These are phyloP conservation scores for Neoascochyta sp. DNA, from an alignment of 2,329 filamentous ascomycete species.

Conservation along the genomic window DNA sequence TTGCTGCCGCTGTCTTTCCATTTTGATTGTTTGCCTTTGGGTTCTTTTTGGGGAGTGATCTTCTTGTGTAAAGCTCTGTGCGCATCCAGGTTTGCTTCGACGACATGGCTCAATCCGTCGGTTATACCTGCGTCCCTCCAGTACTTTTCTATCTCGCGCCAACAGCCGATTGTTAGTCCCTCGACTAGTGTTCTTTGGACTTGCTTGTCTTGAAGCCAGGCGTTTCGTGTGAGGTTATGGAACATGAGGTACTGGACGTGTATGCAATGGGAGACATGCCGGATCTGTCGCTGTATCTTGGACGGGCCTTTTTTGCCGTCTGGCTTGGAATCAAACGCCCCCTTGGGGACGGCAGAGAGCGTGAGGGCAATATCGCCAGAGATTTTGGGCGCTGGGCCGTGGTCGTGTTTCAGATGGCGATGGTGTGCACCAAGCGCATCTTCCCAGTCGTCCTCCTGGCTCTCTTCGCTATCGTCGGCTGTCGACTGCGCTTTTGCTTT, in stretches of 20 bases:
- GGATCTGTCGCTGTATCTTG: slow-evolving; percentile 76
- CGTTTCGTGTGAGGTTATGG: slow-evolving; percentile 70
- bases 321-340: slow-evolving; percentile 34
- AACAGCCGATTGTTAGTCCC: slow-evolving; percentile 28
- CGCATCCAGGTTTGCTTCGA: slow-evolving; percentile 58
- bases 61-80: slow-evolving; percentile 62
- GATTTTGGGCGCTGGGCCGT: slow-evolving; percentile 46
- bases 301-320: slow-evolving; percentile 78
- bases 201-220: slow-evolving; percentile 36
- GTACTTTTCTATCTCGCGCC: slow-evolving; percentile 43
- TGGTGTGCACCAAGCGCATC: slow-evolving; percentile 38
- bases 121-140: slow-evolving; percentile 73
- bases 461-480: slow-evolving; percentile 31
- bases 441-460: slow-evolving; percentile 41
- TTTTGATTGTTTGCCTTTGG: slow-evolving; percentile 19
- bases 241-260: slow-evolving; percentile 86
- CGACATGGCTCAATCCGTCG: slow-evolving; percentile 73
- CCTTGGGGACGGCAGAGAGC: slow-evolving; percentile 40
- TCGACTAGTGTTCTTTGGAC: slow-evolving; percentile 33
- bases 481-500: slow-evolving; percentile 40
- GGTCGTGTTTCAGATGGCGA: slow-evolving; percentile 26
- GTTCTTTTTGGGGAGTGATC: slow-evolving; percentile 56
- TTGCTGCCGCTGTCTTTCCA: slow-evolving; percentile 44
- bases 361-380: slow-evolving; percentile 72
- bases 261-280: slow-evolving; percentile 76